Percentiles rank a stretch among this genome's conserved stretches.
phyloP scores from a whole-genome alignment of 1,284 basidiomycete species.

The Fomitiporia mediterranea region DNA sequence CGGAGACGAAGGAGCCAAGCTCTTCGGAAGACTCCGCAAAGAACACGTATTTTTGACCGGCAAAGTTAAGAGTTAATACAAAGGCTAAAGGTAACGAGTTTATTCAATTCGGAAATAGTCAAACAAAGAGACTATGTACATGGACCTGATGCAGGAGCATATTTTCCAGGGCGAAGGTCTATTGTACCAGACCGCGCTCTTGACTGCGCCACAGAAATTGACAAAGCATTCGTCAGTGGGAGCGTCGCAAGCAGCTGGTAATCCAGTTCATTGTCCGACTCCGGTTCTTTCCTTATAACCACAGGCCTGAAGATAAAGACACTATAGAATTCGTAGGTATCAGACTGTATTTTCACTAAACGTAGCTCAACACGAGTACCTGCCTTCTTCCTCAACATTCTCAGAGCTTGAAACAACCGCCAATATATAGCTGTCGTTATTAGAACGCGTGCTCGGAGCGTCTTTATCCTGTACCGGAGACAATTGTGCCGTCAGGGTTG shows the following conservation, averaged over 20 bases:
- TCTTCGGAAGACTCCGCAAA: conserved; percentile 8
- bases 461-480: neutral
- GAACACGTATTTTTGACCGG: neutral
- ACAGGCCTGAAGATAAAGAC: conserved; percentile 9
- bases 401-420: conserved; percentile 4
- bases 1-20: conserved; percentile 2
- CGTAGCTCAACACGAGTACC: conserved; percentile 1
- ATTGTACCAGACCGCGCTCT: conserved; percentile 6
- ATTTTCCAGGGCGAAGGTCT: conserved; percentile 9
- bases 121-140: neutral
- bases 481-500: neutral
- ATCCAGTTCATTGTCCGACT: neutral
- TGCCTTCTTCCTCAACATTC: conserved; percentile 12
- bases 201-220: conserved; percentile 11
- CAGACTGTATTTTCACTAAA: neutral
- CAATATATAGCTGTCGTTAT: neutral
- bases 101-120: neutral
- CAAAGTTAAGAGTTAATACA: conserved; percentile 1
- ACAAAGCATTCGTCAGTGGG: conserved; percentile 9
- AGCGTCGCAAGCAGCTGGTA: neutral
- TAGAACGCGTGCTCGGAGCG: neutral
- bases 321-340: neutral
- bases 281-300: neutral
- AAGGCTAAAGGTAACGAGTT: neutral
- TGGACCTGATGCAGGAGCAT: neutral